These are phyloP conservation scores for Pythium phragmitis DNA, from an alignment of 352 stramenopile species.

Conservation along the genomic window DNA sequence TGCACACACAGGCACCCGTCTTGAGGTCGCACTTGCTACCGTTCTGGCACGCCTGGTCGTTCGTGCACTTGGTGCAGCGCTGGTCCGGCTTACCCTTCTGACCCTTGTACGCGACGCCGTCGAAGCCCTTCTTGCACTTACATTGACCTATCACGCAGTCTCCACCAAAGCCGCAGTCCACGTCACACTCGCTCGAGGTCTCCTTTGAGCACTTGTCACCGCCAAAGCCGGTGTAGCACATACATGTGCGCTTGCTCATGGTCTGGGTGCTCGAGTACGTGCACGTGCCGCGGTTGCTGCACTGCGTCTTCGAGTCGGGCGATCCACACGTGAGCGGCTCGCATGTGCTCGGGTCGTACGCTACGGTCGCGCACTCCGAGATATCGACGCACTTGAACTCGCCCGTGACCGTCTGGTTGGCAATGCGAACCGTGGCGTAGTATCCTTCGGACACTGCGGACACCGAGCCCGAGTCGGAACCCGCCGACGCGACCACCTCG, in stretches of 20 bases:
- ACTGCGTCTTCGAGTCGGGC: slow-evolving; percentile 24
- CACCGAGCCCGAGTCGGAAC: neutral
- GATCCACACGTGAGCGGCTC: slow-evolving; percentile 35
- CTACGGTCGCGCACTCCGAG: slow-evolving; percentile 41
- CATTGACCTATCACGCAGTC: slow-evolving; percentile 45
- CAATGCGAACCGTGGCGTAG: slow-evolving; percentile 58
- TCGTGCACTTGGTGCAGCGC: slow-evolving; percentile 43
- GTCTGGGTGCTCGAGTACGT: slow-evolving; percentile 34
- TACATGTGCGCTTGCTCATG: slow-evolving; percentile 32
- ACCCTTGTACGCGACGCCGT: slow-evolving; percentile 43
- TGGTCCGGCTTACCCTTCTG: slow-evolving; percentile 45
- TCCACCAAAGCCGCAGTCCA: slow-evolving; percentile 49
- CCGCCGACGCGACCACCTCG: slow-evolving; percentile 13
- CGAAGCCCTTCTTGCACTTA: slow-evolving; percentile 43
- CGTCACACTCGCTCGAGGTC: slow-evolving; percentile 42
- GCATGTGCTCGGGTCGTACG: slow-evolving; percentile 36
- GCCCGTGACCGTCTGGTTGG: slow-evolving; percentile 48
- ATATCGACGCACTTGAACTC: slow-evolving; percentile 43
- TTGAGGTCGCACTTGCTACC: slow-evolving; percentile 33
- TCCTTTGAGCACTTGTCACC: slow-evolving; percentile 48
- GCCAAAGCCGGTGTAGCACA: slow-evolving; percentile 39
- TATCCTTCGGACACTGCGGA: slow-evolving; percentile 27
- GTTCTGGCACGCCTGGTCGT: slow-evolving; percentile 38
- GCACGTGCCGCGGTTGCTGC: slow-evolving; percentile 50
- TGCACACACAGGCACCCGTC: slow-evolving; percentile 37